Conservation (phyloP, 306 rosid species). For the Casuarina equisetifolia region DNA sequence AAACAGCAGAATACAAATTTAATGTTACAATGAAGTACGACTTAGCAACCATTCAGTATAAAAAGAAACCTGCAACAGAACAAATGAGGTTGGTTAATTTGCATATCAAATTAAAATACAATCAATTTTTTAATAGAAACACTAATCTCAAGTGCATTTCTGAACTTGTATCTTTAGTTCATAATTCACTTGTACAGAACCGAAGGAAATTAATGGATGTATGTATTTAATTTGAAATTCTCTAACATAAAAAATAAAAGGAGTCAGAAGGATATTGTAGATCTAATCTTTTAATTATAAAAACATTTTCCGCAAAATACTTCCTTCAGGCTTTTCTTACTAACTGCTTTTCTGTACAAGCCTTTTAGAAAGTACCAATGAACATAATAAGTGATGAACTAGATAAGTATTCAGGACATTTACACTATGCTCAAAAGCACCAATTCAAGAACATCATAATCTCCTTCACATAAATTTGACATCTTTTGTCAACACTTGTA, state of each 20-base stretch:
- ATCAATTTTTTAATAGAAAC: neutral
- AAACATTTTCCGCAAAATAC: neutral
- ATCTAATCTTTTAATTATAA: neutral
- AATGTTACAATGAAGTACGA: constrained; percentile 20
- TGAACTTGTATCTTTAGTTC: neutral
- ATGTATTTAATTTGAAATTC: neutral
- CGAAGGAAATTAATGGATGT: neutral
- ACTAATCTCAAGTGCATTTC: neutral
- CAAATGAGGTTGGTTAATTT: constrained; percentile 3
- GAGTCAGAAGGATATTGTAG: neutral
- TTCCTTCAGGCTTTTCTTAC: neutral
- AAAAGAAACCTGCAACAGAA: constrained; percentile 35
- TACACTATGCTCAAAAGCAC: no score
- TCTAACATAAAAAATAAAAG: neutral
- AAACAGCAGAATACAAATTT: constrained; percentile 25
- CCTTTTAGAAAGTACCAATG: neutral
- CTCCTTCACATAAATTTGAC: no score
- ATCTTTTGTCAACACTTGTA: no score
- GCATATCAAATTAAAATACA: neutral
- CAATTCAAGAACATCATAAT: no score
- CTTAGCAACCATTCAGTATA: constrained; percentile 20
- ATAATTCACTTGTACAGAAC: neutral
- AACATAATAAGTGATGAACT: neutral
- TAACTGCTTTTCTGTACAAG: neutral
- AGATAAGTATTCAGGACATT: no score